Evolutionary conservation across 257 asterid species (phyloP).

Genomic region (Vinca minor): DNA sequence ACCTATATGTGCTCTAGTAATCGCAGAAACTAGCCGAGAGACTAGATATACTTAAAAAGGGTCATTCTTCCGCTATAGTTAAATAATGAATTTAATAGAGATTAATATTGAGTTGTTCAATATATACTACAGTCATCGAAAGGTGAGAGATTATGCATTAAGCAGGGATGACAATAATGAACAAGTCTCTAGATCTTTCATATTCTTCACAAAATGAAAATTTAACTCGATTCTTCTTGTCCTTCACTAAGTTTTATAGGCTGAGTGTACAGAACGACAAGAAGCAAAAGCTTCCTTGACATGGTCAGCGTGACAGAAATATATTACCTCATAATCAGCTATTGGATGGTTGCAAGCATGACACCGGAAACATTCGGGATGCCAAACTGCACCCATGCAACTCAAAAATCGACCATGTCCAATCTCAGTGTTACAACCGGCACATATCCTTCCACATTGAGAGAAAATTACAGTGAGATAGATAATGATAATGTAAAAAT

Average conservation of each 20-base stretch:
- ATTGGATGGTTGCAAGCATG: conserved; percentile 83
- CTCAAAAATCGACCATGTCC: conserved; percentile 82
- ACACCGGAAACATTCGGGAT: conserved; percentile 94
- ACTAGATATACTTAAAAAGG: not conserved
- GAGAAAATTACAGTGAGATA: conserved; percentile 2
- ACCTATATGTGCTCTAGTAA: not conserved
- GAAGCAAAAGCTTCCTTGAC: not conserved
- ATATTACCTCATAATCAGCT: conserved; percentile 74
- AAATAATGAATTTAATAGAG: not conserved
- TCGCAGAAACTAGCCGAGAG: not conserved
- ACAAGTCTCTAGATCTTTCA: not conserved
- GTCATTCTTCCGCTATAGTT: not conserved
- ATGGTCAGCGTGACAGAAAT: not conserved
- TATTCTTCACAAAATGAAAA: not conserved
- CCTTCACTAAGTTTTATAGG: not conserved
- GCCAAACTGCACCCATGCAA: conserved; percentile 95
- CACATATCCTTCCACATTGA: conserved; percentile 66
- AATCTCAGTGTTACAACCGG: conserved; percentile 75
- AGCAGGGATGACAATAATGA: not conserved
- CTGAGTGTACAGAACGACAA: not conserved
- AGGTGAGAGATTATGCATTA: not conserved
- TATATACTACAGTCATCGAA: too few relatives aligned
- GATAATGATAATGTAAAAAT: not conserved
- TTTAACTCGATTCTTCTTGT: not conserved
- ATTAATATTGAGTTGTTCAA: not conserved